Percentiles rank a stretch among this genome's conserved stretches.
These are phyloP conservation scores for Lactarius sp. DNA, from an alignment of 768 basidiomycete genomes.

Conservation along the genomic window DNA sequence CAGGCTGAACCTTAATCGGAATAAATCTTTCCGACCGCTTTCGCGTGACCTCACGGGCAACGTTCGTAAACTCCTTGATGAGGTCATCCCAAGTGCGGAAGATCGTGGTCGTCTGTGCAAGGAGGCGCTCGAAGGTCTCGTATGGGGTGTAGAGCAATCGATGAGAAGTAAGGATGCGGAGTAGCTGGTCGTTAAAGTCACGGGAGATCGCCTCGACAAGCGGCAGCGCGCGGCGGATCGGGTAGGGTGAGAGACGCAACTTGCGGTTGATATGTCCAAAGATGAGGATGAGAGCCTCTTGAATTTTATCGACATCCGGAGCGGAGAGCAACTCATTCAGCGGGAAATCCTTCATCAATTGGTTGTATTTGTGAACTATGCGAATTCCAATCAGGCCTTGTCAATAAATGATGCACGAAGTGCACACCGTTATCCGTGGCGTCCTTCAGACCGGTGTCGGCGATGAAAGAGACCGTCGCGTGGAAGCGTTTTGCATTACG, in stretches of 20 bases:
- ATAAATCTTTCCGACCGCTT: constrained; percentile 91
- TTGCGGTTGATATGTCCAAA: constrained; percentile 95
- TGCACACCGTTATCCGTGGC: constrained; percentile 78
- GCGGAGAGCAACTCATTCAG: constrained; percentile 95
- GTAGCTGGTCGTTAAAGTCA: constrained; percentile 93
- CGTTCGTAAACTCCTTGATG: constrained; percentile 65
- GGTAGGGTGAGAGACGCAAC: constrained; percentile 93
- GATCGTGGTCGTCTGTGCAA: constrained; percentile 63
- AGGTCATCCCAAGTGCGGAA: constrained; percentile 60
- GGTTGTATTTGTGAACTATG: constrained; percentile 94
- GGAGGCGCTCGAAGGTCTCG: constrained; percentile 85
- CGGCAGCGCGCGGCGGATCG: constrained; percentile 90
- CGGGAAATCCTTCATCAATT: constrained; percentile 98
- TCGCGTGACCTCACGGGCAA: constrained; percentile 82
- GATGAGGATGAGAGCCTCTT: constrained; percentile 81
- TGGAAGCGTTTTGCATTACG: constrained; percentile 96
- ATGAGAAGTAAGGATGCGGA: constrained; percentile 86
- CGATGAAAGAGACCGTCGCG: constrained; percentile 95
- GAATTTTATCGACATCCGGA: constrained; percentile 92
- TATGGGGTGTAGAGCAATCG: constrained; percentile 92
- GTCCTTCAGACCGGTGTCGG: constrained; percentile 94
- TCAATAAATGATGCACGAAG: not conserved
- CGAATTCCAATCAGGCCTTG: not conserved
- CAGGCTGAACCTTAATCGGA: constrained; percentile 89
- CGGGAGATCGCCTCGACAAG: constrained; percentile 97